Conservation (phyloP, 2,329 filamentous ascomycete species). For the Aspergillus oerlinghausenensis region DNA sequence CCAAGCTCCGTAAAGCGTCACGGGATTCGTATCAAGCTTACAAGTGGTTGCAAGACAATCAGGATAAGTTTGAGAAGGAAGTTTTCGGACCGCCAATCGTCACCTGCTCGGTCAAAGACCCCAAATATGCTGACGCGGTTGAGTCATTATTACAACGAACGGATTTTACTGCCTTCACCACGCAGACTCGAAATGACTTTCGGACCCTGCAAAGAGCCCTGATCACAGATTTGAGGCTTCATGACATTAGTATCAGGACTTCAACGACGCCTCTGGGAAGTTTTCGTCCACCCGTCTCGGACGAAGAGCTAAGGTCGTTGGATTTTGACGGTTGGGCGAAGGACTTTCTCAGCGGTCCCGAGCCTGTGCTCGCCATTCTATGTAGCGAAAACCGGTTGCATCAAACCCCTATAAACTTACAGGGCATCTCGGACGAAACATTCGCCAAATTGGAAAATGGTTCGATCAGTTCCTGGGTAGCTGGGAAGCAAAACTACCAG, state of each 20-base stretch:
- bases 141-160: conserved; percentile 53
- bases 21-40: conserved; percentile 66
- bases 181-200: conserved; percentile 71
- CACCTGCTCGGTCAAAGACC: conserved; percentile 72
- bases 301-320: conserved; percentile 50
- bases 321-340: conserved; percentile 78
- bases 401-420: conserved; percentile 59
- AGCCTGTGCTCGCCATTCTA: conserved; percentile 80
- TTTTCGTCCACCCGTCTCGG: conserved; percentile 53
- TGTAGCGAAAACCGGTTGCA: conserved; percentile 70
- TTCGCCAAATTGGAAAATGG: conserved; percentile 60
- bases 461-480: conserved; percentile 64
- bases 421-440: conserved; percentile 61
- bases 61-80: conserved; percentile 63
- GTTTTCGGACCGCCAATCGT: conserved; percentile 79
- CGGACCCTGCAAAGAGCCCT: conserved; percentile 65
- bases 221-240: conserved; percentile 59
- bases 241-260: conserved; percentile 67
- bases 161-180: conserved; percentile 63
- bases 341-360: conserved; percentile 75
- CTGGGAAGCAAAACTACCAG: conserved; percentile 59
- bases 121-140: conserved; percentile 58
- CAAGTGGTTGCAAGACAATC: conserved; percentile 75
- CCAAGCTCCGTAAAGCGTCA: conserved; percentile 58
- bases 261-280: conserved; percentile 51